Evolutionary conservation across 768 basidiomycete species (phyloP), one percentile per base, ranked within the genome.

Genomic region (Pleurotus giganteus): DNA sequence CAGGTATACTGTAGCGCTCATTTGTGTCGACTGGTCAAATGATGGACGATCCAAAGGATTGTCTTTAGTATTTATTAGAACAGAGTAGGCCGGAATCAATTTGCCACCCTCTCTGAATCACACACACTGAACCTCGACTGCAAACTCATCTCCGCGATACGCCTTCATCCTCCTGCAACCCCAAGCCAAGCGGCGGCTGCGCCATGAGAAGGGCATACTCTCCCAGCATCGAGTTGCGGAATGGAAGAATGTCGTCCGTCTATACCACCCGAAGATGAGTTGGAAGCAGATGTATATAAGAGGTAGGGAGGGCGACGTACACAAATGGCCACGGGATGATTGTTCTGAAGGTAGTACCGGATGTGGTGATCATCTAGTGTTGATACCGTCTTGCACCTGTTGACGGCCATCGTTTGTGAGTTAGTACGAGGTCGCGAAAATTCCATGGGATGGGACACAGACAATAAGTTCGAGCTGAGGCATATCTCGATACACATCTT

Each of bases 151-250:
- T 76, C 66, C 1, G 83, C 88, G 17, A 91, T 70, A 15, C 61
- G 65, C 47, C 58, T 59, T 90, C 82, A 0, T 66, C 71, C 58
- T 85, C 78, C 0, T 71, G 70, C 43, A 93, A 68, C 0, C 88
- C 91, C 2, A 94, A 74, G 2, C 91, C 91, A 27, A 82, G 62
- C 0, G 91, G 91, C n/a, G 81, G 73, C 21, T 71, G 65, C 0
- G 91, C 91, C 51, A 93, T 72, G 31, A 94, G 79, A 4, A 93
- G 71, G 0, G 91, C 89, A 58, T 94, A 94, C 65, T 94, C 91
- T 2, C 75, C 89, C 0, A 85, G 63, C 2, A 93, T 73, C 2
- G 86, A 84, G 7, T 84, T 92, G 23, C 82, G 80, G 70, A 93
- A 93, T 0, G 85, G 84, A 15, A 94, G 82, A 4, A 77, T 83